Evolutionary conservation across 225 moss, liverwort and hornwort species (phyloP), one percentile per base, ranked within the genome.

Genomic region (Antitrichia curtipendula): DNA sequence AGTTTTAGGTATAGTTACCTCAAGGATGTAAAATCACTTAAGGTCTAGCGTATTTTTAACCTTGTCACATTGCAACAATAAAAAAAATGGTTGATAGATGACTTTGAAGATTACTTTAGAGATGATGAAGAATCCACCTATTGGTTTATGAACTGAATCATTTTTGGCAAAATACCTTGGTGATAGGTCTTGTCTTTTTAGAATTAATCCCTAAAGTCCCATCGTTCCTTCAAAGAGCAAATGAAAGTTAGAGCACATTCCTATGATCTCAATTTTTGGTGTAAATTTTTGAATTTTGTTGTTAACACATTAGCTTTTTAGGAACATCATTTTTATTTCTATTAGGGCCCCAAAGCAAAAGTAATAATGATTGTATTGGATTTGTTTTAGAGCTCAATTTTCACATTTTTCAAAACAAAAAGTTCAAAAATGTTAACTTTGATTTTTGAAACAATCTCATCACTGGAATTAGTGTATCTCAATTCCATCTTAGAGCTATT

Each of bases 31-130:
- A 72, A 72, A 45, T 17, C 6, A 15, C 3, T 72, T 17, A 28
- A 45, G 1, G 9, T 17, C 6, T 28, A 9, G 5, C 0, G 3
- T 28, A 0, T 45, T 6, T 28, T 16, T 43, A 43, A 43, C 16
- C 43, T 0, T 27, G 2, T 72, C 10, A 2, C n/a, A n/a, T n/a
- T 0, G 6, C 1, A 0, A 2, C 0, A 28, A 0, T 0, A 71
- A 0, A 38, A 38, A 45, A 43, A 45, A 45, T 9, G 16, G 9
- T 16, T 2, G 1, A 43, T 43, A 2, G 1, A 43, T 71, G 43
- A 16, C 3, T 71, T 43, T 71, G 6, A 28, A 16, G 16, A 71
- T 5, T 27, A 27, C 1, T 27, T 16, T 43, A 27, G 28, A 70
- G 24, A 28, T 43, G 6, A 6, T 5, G 6, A 71, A 9, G 5